Base-by-base conservation (phyloP, 2,329 filamentous ascomycete species). In the Hypoxylon sp. region DNA sequence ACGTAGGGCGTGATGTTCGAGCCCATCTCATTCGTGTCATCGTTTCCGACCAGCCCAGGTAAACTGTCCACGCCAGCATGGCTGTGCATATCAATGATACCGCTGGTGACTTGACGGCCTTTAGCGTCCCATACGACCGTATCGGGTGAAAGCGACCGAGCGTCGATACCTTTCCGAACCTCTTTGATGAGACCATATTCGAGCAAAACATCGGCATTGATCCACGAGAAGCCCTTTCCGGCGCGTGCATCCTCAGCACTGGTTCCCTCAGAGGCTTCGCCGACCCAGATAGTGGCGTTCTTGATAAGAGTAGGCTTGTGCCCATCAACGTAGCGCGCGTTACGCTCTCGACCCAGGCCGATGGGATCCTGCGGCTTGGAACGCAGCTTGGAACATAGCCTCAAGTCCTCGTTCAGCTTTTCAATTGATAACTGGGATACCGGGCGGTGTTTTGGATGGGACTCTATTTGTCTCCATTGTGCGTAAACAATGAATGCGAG, bases 81-180 rank as follows among this genome's bases (percentile, higher is more conserved):
- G 35, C 85, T 89, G 78, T 93, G 90, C 88, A 92, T 92, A 74
- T 92, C 91, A 52, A 92, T 87, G 72, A 92, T 88, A 15, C 90
- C 91, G 6, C 84, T 83, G 0, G 91, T 92, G 19, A 92, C 80
- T 62, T 84, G 87, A 2, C 88, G 85, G 1, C 90, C 89, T 27
- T 83, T 76, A 3, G 88, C 89, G 59, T 92, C 82, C 75, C 84
- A 90, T 7, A 89, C 73, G 3, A 85, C 69, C 0, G 82, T 83
- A 52, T 86, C 82, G 2, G 82, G 73, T 1, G 87, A 80, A 27
- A 91, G 73, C 0, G 78, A 76, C 2, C 35, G 61, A 6, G 55
- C 47, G 35, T 77, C 72, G 42, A 79, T 73, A 31, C 76, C 73
- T 6, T 76, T 62, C 0, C 80, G 75, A 51, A 91, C 86, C 17